Conservation (phyloP, 2,329 filamentous ascomycete species). For the Tolypocladium endophyticum region DNA sequence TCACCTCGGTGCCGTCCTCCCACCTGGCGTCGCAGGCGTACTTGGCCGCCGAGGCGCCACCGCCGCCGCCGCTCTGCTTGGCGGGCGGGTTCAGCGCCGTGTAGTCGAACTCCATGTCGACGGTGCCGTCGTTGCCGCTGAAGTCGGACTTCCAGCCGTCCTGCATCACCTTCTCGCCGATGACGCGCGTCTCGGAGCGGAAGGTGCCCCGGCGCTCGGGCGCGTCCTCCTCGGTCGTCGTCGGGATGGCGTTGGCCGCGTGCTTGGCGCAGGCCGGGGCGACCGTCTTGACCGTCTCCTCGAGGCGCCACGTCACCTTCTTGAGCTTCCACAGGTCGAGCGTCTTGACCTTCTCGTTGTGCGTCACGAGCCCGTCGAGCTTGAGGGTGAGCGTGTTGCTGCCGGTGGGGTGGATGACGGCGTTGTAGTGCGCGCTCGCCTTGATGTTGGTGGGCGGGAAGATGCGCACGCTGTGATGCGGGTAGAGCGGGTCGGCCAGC, state of each 20-base stretch:
- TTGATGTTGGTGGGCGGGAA: conserved; percentile 95
- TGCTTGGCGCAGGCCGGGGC: conserved; percentile 76
- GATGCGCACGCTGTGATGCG: conserved; percentile 84
- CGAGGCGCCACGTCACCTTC: conserved; percentile 86
- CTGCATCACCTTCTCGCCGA: conserved; percentile 75
- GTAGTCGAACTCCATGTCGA: conserved; percentile 36
- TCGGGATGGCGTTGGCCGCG: conserved; percentile 30
- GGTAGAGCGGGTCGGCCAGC: conserved; percentile 59
- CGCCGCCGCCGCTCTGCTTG: conserved; percentile 16
- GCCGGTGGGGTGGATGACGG: conserved; percentile 78
- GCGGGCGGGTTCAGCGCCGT: conserved; percentile 28
- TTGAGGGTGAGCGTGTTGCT: conserved; percentile 70
- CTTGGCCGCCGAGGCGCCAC: conserved; percentile 26
- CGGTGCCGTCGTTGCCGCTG: conserved; percentile 41
- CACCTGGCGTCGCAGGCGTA: conserved; percentile 71
- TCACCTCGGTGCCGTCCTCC: conserved; percentile 64
- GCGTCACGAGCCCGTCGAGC: conserved; percentile 73
- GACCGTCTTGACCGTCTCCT: conserved; percentile 72
- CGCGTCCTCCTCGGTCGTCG: conserved; percentile 11
- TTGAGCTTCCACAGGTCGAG: conserved; percentile 78
- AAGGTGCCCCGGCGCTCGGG: conserved; percentile 51
- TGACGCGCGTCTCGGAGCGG: conserved; percentile 64
- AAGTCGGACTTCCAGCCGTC: conserved; percentile 79
- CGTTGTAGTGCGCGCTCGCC: conserved; percentile 69
- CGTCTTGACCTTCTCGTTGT: conserved; percentile 57